Percentiles rank a stretch among this genome's conserved stretches.
These are phyloP conservation scores for Tetrapisispora taiwanensis DNA, from an alignment of 805 yeast species.

Conservation along the genomic window DNA sequence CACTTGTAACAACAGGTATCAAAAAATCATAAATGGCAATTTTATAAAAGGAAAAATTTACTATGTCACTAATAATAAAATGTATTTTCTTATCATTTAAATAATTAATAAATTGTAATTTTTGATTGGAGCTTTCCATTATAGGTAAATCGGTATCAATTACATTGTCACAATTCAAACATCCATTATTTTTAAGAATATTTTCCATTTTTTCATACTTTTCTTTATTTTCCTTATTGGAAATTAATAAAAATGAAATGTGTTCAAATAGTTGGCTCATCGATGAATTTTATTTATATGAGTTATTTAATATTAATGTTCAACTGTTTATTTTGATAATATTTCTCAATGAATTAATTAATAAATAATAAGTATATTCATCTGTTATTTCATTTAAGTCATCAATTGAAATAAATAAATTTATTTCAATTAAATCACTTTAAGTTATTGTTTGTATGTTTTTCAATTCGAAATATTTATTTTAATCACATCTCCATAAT, in stretches of 20 bases:
- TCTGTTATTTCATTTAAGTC: too few relatives aligned
- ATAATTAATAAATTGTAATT: not conserved
- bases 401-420: too few relatives aligned
- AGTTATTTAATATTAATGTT: too few relatives aligned
- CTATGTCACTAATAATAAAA: conserved; percentile 16
- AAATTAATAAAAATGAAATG: not conserved
- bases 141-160: not conserved
- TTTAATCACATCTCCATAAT: too few relatives aligned
- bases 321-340: too few relatives aligned
- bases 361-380: too few relatives aligned
- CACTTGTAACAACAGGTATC: conserved; percentile 23
- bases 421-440: too few relatives aligned
- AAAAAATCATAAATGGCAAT: conserved; percentile 23
- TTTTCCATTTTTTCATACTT: not conserved
- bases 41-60: conserved; percentile 20
- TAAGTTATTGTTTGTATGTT: too few relatives aligned
- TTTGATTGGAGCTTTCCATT: not conserved
- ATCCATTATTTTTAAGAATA: not conserved
- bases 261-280: not conserved
- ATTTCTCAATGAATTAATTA: too few relatives aligned
- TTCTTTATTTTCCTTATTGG: not conserved
- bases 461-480: too few relatives aligned
- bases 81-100: conserved; percentile 6
- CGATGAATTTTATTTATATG: not conserved
- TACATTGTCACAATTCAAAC: not conserved